Evolutionary conservation across 163 green algal genomes (phyloP), one percentile per base, ranked within the genome.

Genomic region (Chloromonas sp.): DNA sequence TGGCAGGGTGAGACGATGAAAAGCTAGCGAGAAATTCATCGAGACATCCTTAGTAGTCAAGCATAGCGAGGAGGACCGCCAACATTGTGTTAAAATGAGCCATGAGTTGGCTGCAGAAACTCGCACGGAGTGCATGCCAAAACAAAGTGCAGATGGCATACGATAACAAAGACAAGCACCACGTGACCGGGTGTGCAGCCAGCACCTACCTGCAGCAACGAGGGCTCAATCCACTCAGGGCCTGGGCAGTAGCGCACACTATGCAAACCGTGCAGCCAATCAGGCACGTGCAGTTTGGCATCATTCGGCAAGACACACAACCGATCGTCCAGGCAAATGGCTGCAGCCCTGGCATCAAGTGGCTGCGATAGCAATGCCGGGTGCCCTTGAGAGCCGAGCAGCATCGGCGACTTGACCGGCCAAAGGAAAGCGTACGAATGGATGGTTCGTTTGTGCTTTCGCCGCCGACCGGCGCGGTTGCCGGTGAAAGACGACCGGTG

Each of bases 401-500:
- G 57, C 11, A 62, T 14, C 14, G 66, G 61, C 61, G 15, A 2
- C 8, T 15, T 15, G 0, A 87, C 84, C 1, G 84, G 84, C 88
- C 88, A 92, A 36, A 92, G 80, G 57, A 92, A 78, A 0, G 85
- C 84, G 79, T 89, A 92, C 0, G 88, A 90, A n/a, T 80, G 83
- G 15, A 86, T 82, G 82, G 62, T 80, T 14, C 81, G 5, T 2
- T 36, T 61, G 14, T 81, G 77, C 77, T 81, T 81, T 2, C 77
- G 77, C n/a, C 77, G 77, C n/a, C 77, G 77, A 2, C n/a, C n/a
- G 77, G 2, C 15, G 36, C 2, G 77, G 77, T 1, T 8, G 77
- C 15, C 15, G 15, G 15, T 2, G 77, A 57, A 1, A 57, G 77
- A 14, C 14, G 77, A 1, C 1, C 77, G 15, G 57, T 60, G n/a